Conservation (phyloP, 768 basidiomycete species). For the Tylopilus subfusipes region DNA sequence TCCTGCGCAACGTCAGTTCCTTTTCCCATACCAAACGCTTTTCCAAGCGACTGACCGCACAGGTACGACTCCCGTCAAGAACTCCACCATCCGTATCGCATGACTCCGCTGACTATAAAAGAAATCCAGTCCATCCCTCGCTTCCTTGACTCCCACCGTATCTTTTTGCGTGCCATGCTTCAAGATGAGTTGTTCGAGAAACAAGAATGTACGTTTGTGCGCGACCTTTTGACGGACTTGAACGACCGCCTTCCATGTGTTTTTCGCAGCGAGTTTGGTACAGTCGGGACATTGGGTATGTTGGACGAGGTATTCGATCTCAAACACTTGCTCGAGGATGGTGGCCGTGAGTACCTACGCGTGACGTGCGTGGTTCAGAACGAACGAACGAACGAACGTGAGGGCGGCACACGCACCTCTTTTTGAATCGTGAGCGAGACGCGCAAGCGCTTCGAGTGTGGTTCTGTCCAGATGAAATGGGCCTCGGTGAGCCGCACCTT, state of each 20-base stretch:
- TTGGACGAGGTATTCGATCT: slow-evolving; percentile 93
- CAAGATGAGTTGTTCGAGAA: slow-evolving; percentile 93
- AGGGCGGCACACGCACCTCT: slow-evolving; percentile 56
- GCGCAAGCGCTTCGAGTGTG: slow-evolving; percentile 89
- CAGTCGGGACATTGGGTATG: slow-evolving; percentile 96
- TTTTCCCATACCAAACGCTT: neutral
- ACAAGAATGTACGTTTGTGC: slow-evolving; percentile 97
- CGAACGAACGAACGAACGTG: neutral
- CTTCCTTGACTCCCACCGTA: slow-evolving; percentile 90
- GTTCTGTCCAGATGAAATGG: slow-evolving; percentile 99
- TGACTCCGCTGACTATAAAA: slow-evolving; percentile 90
- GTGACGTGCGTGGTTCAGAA: neutral
- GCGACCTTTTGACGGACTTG: slow-evolving; percentile 99
- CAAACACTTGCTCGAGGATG: slow-evolving; percentile 95
- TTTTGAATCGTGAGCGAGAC: slow-evolving; percentile 98
- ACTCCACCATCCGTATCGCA: slow-evolving; percentile 96
- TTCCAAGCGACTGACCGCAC: slow-evolving; percentile 56
- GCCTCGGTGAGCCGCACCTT: slow-evolving; percentile 98
- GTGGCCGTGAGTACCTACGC: slow-evolving; percentile 87
- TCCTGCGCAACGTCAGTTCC: slow-evolving; percentile 41
- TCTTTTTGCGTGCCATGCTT: slow-evolving; percentile 97
- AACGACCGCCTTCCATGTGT: slow-evolving; percentile 97
- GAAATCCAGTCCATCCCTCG: slow-evolving; percentile 93
- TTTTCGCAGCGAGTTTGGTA: slow-evolving; percentile 91
- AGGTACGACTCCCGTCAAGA: slow-evolving; percentile 83